Base-by-base conservation (phyloP, 768 basidiomycete species). In the Cystofilobasidium bisporidii region DNA sequence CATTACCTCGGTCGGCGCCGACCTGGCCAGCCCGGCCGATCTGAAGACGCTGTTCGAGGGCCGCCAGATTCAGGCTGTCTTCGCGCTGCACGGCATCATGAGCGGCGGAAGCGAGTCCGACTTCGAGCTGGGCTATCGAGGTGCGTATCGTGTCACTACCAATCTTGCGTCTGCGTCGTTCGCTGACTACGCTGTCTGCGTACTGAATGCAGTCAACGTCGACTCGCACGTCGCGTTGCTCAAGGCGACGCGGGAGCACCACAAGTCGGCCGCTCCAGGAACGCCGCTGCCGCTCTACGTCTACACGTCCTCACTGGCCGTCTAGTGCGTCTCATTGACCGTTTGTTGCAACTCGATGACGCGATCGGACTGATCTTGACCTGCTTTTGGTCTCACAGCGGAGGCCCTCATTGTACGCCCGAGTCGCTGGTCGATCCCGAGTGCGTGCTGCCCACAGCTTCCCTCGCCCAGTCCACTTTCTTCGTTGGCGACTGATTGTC, bases 51-150 rank as follows among this genome's bases (percentile, higher is more conserved):
- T 73, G 1, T 72, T 73, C 58, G 36, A 63, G 9, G 69, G 68
- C 24, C 36, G 43, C 26, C 53, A 64, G 45, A 58, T 73, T n/a
- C 67, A 72, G 32, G 65, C 61, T 3, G 68, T 71, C 0, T 73
- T 53, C 55, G 58, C 67, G 9, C 43, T 62, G 18, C 60, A 63
- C 63, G 84, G 84, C 2, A 83, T 85, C 71, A 84, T 85, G 84
- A 84, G 83, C 30, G 81, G 83, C 20, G 83, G 83, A 41, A 80
- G 83, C 20, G 84, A 85, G 73, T 82, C 83, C 67, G 80, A 83
- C 70, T 84, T 85, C 73, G 82, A 83, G 48, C 72, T 84, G 0
- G 83, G 83, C n/a, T 74, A 72, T 63, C 58, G 60, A 53, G 65
- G 65, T 65, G 3, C 11, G 65, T 38, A 0, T 36, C 26, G 4